Evolutionary conservation across 1,139 yeast species (phyloP).

Genomic region (Wickerhamiella infanticola): DNA sequence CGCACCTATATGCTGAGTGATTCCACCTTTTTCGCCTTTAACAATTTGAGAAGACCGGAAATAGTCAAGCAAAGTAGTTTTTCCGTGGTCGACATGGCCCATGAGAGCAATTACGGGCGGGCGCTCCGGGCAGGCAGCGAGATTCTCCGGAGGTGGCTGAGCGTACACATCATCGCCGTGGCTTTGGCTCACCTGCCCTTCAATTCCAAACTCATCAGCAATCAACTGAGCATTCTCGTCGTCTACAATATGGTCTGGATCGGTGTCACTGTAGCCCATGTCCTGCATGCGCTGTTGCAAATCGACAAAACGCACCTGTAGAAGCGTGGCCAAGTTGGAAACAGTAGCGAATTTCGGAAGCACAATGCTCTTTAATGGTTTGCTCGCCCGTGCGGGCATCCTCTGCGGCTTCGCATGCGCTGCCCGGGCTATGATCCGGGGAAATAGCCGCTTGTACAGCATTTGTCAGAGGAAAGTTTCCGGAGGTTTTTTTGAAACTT

Average conservation of each 20-base stretch:
- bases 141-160: slow-evolving; percentile 22
- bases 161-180: slow-evolving; percentile 50
- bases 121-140: slow-evolving; percentile 36
- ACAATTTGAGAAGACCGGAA: slow-evolving; percentile 74
- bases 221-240: slow-evolving; percentile 72
- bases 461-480: neutral
- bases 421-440: neutral
- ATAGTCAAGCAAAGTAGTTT: slow-evolving; percentile 81
- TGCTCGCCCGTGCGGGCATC: neutral
- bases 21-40: slow-evolving; percentile 83
- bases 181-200: slow-evolving; percentile 39
- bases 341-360: slow-evolving; percentile 65
- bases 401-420: neutral
- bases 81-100: slow-evolving; percentile 99
- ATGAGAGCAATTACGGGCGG: slow-evolving; percentile 94
- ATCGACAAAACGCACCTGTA: slow-evolving; percentile 47
- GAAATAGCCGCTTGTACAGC: neutral
- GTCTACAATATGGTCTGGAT: slow-evolving; percentile 69
- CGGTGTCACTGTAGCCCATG: slow-evolving; percentile 62
- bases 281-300: slow-evolving; percentile 43
- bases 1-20: slow-evolving; percentile 97
- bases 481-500: neutral
- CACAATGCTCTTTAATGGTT: slow-evolving; percentile 23
- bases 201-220: slow-evolving; percentile 79
- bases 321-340: slow-evolving; percentile 56